Evolutionary conservation across 2,329 filamentous ascomycete species (phyloP).

Genomic region (Botryosphaeria dothidea): DNA sequence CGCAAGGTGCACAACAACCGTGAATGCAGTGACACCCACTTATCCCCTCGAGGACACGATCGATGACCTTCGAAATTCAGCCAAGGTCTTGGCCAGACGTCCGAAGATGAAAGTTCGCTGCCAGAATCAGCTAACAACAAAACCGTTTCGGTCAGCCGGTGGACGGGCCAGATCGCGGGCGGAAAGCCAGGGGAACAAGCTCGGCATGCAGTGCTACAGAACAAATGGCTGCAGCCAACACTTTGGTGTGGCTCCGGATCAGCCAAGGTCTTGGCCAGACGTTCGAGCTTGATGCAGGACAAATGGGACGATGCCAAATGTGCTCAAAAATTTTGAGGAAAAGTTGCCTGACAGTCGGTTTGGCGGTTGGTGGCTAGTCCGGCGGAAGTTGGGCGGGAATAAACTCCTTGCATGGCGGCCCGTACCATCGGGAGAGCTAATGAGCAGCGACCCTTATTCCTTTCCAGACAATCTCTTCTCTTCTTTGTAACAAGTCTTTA

Average conservation of each 20-base stretch:
- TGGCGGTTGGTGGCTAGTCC: neutral
- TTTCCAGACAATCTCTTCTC: too few species aligned
- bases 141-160: neutral
- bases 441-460: neutral
- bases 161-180: neutral
- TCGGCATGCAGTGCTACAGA: conserved; percentile 5
- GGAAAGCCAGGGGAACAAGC: neutral
- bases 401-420: conserved; percentile 13
- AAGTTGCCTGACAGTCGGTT: neutral
- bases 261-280: conserved; percentile 15
- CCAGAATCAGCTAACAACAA: neutral
- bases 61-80: neutral
- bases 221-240: neutral
- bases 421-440: neutral
- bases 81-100: conserved; percentile 15
- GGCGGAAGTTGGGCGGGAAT: neutral
- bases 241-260: conserved; percentile 3
- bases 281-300: conserved; percentile 2
- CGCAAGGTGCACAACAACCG: conserved; percentile 1
- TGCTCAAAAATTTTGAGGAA: neutral
- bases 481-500: too few species aligned
- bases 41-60: neutral
- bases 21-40: conserved; percentile 2
- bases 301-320: neutral
- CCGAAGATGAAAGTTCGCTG: neutral